phyloP scores from a whole-genome alignment of 164 flowering plant species.

The Platanus orientalis region DNA sequence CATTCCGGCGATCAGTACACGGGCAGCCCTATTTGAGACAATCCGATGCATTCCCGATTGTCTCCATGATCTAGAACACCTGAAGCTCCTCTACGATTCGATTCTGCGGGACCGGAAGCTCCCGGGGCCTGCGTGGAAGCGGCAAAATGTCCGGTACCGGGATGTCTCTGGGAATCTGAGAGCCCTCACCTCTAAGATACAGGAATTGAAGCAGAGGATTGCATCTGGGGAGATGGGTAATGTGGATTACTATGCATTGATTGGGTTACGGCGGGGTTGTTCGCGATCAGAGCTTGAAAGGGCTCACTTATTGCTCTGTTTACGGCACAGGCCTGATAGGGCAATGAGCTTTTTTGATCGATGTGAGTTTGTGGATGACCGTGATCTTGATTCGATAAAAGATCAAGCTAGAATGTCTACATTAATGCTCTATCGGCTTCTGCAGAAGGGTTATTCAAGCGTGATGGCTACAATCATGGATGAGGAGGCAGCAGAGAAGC shows the following conservation, averaged over 20 bases:
- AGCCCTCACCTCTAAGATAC: slow-evolving; percentile 46
- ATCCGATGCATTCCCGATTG: slow-evolving; percentile 75
- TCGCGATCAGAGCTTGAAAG: slow-evolving; percentile 79
- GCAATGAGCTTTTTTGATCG: slow-evolving; percentile 57
- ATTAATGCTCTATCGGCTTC: slow-evolving; percentile 62
- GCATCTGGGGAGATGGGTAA: slow-evolving; percentile 62
- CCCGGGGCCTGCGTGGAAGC: slow-evolving; percentile 83
- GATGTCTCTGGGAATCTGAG: slow-evolving; percentile 72
- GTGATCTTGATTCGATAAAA: slow-evolving; percentile 60
- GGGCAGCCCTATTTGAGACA: slow-evolving; percentile 67
- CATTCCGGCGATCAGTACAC: slow-evolving; percentile 62
- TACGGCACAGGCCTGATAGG: slow-evolving; percentile 80
- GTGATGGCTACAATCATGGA: slow-evolving; percentile 60
- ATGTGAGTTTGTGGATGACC: slow-evolving; percentile 69
- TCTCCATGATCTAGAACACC: slow-evolving; percentile 87
- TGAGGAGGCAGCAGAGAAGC: slow-evolving; percentile 68
- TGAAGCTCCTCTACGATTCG: slow-evolving; percentile 78
- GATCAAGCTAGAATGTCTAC: slow-evolving; percentile 86
- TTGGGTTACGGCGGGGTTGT: slow-evolving; percentile 85
- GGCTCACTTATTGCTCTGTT: slow-evolving; percentile 63
- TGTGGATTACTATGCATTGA: slow-evolving; percentile 75
- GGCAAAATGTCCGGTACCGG: slow-evolving; percentile 48
- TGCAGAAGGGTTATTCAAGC: slow-evolving; percentile 73
- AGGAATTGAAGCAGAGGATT: slow-evolving; percentile 60
- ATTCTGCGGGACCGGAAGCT: slow-evolving; percentile 72